Evolutionary conservation across 2,329 filamentous ascomycete species (phyloP), one percentile per base, ranked within the genome.

Genomic region (Botrytis deweyae): DNA sequence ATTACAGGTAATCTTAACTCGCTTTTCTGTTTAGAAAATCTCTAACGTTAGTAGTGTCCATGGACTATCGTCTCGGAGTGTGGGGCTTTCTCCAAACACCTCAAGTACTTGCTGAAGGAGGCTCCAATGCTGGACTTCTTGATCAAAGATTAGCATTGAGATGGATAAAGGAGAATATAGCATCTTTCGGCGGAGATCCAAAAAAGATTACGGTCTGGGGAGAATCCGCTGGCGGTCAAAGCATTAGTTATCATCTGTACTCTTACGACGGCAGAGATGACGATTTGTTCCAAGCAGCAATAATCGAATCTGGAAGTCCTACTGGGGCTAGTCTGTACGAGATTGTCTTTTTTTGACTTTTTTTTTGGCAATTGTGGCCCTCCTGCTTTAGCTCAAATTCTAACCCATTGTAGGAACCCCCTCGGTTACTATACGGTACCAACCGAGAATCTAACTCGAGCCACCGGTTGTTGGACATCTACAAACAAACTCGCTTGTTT

Each of bases 21-120:
- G 20, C 67, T 61, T 52, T 25, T 38, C 33, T 63, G n/a, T 12
- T 4, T 7, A 12, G 12, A 10, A 20, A 7, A 49, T 29, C 6
- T 42, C 46, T 75, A 42, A 73, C n/a, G 22, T 66, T 20, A 36
- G 18, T 58, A 82, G 73, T 90, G 62, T 87, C 85, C 79, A 86
- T 90, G 78, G 87, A 87, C 81, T 89, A 92, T 80, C 86, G 91
- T 6, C 85, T 92, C 52, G 88, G 89, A 3, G 86, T 88, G 2
- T 84, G 93, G 79, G 92, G 92, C 0, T 94, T 94, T 81, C 81
- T 93, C 62, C 86, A 88, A 40, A 89, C 87, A 89, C 82, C 82
- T 12, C 77, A 87, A 73, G 83, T 88, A 20, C 83, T 85, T 2
- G 82, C 82, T 16, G 77, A 87, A 73, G 78, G 87, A 52, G 82